Base-by-base conservation (phyloP, 2,329 filamentous ascomycete genomes). In the Alternaria sp. region DNA sequence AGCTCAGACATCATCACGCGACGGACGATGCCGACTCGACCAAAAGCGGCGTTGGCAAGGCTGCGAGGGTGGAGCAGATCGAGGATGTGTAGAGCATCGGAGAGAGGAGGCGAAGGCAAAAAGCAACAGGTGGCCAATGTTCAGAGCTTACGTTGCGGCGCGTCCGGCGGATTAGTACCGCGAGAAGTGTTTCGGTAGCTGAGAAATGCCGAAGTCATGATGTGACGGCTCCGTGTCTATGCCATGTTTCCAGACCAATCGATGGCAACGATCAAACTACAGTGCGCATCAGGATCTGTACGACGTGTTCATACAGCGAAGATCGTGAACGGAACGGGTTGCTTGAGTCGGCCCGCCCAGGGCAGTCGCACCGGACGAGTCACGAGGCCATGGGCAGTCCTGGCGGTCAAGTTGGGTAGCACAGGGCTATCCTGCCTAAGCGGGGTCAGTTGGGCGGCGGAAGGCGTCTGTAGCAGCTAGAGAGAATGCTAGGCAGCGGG, bases 1-100 rank as follows among this genome's bases (percentile, higher is more conserved):
- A 70, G 67, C 69, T 81, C 54, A 69, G 74, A 62, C 62, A 72
- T 52, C 65, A 73, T 52, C 70, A 72, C 45, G 70, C 72, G 30
- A 71, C 73, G 8, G 69, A 77, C 22, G 74, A 75, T 28, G 70
- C 62, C 30, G 73, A 73, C 27, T 72, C 69, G 27, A 69, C 71
- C 12, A 59, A 64, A 25, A 66, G 68, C 32, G 66, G 66, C 18
- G 46, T 55, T 20, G 63, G 55, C 41, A 69, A 66, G 62, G 66
- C 71, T 32, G 59, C 56, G 41, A 66, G 65, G n/a, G 68, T 69
- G 2, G 68, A 74, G 67, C 73, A 75, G 43, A 70, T 75, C 25
- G 73, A 77, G 62, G 66, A 67, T 38, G 72, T 71, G 9, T 72
- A 60, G 57, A 53, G 46, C 54, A 61, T 28, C 54, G 41, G 44